Evolutionary conservation across 1,284 basidiomycete genomes (phyloP).

Genomic region (Microbotryum saponariae): DNA sequence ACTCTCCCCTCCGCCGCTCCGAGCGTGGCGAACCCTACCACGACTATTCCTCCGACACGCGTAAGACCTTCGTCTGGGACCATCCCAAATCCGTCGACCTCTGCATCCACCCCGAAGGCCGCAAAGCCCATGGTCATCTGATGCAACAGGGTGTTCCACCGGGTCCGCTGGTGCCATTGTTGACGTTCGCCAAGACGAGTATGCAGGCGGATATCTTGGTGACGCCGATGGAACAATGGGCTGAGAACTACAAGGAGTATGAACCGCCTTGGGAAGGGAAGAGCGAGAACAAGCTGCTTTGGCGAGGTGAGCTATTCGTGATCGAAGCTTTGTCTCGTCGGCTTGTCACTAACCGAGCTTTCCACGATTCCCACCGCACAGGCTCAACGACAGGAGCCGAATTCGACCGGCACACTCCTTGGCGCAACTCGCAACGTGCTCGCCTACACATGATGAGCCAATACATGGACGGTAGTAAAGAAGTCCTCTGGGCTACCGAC

Average conservation of each 20-base stretch:
- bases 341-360: not conserved
- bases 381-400: conserved; percentile 46
- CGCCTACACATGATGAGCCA: conserved; percentile 44
- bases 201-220: conserved; percentile 46
- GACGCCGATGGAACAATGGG: conserved; percentile 47
- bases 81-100: conserved; percentile 36
- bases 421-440: conserved; percentile 45
- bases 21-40: conserved; percentile 28
- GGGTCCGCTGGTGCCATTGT: conserved; percentile 34
- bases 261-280: conserved; percentile 47
- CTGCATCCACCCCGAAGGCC: conserved; percentile 37
- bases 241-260: conserved; percentile 35
- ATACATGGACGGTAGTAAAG: conserved; percentile 29
- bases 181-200: conserved; percentile 38
- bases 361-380: conserved; percentile 20
- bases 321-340: not conserved
- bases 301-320: conserved; percentile 37
- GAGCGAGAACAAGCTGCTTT: conserved; percentile 41
- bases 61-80: conserved; percentile 36
- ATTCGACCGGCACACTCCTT: conserved; percentile 41
- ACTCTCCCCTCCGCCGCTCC: conserved; percentile 30
- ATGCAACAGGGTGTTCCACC: conserved; percentile 34
- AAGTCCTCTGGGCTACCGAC: conserved; percentile 21
- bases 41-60: conserved; percentile 26
- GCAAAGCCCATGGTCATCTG: conserved; percentile 37